phyloP scores from a whole-genome alignment of 768 basidiomycete genomes.

The Calocybe indica region DNA sequence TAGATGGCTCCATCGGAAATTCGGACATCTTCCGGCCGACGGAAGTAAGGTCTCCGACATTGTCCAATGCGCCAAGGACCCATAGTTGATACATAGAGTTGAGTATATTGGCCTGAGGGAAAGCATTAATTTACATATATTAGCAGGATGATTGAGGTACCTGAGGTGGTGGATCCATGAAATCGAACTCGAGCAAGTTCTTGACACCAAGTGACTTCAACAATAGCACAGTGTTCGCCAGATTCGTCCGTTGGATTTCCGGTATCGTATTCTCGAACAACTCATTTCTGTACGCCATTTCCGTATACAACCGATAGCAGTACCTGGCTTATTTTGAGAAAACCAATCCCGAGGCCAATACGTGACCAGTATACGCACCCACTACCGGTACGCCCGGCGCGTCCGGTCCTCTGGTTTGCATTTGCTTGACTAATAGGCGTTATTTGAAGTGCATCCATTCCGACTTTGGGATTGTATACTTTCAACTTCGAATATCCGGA shows the following conservation, averaged over 20 bases:
- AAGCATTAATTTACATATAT: not conserved
- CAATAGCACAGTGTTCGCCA: slow-evolving; percentile 93
- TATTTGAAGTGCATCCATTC: slow-evolving; percentile 99
- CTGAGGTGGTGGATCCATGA: slow-evolving; percentile 99
- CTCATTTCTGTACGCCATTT: slow-evolving; percentile 95
- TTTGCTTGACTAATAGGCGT: slow-evolving; percentile 99
- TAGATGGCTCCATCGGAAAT: slow-evolving; percentile 98
- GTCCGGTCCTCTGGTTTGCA: slow-evolving; percentile 91
- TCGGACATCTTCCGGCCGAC: slow-evolving; percentile 97
- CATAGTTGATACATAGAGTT: slow-evolving; percentile 99
- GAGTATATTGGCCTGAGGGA: slow-evolving; percentile 79
- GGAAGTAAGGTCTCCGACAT: slow-evolving; percentile 92
- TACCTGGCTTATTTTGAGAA: slow-evolving; percentile 42
- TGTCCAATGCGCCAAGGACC: slow-evolving; percentile 97
- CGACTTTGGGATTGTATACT: slow-evolving; percentile 98
- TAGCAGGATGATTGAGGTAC: slow-evolving; percentile 27
- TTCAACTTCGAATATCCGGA: slow-evolving; percentile 96
- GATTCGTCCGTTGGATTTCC: slow-evolving; percentile 96
- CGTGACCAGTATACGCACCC: slow-evolving; percentile 51
- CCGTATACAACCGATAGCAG: slow-evolving; percentile 96
- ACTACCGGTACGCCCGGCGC: slow-evolving; percentile 93
- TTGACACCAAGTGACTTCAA: slow-evolving; percentile 97
- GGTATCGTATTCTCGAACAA: slow-evolving; percentile 95
- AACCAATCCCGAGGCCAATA: not conserved
- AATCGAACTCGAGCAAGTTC: slow-evolving; percentile 96